Evolutionary conservation across 139 green algal species (phyloP).

Genomic region (Spirogloea muscicola): DNA sequence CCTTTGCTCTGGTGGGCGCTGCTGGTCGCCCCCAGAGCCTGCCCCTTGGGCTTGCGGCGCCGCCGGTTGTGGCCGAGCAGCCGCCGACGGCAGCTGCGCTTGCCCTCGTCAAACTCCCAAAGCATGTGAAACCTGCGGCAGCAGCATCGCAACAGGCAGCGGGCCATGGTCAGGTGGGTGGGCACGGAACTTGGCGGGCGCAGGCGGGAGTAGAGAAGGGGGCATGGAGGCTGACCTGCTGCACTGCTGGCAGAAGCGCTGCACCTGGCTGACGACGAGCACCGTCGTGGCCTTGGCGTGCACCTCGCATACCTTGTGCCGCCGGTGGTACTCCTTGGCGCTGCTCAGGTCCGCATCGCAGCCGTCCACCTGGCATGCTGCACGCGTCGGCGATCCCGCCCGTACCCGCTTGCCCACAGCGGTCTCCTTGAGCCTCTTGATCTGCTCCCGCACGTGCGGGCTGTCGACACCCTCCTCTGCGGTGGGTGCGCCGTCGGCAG

Average conservation of each 20-base stretch:
- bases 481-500: no score
- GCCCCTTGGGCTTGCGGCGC: conserved; percentile 43
- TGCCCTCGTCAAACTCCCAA: conserved; percentile 79
- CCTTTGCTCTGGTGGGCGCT: no score
- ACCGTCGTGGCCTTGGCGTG: conserved; percentile 36
- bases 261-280: conserved; percentile 1
- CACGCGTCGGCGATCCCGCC: no score
- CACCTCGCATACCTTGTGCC: conserved; percentile 33
- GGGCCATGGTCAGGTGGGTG: no score
- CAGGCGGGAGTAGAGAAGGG: no score
- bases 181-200: no score
- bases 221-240: conserved; percentile 36
- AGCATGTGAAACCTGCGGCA: conserved; percentile 75
- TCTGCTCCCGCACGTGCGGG: no score
- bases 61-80: conserved; percentile 72
- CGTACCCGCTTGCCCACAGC: no score
- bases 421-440: no score
- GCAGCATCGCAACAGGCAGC: no score
- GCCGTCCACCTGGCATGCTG: conserved; percentile 20
- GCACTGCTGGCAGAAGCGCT: conserved; percentile 45
- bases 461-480: no score
- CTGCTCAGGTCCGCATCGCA: conserved; percentile 5
- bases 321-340: conserved; percentile 28
- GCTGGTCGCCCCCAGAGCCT: not conserved
- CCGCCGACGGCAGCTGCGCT: conserved; percentile 73